phyloP scores from a whole-genome alignment of 148 eudicot genomes.

The Heliamphora exappendiculata region DNA sequence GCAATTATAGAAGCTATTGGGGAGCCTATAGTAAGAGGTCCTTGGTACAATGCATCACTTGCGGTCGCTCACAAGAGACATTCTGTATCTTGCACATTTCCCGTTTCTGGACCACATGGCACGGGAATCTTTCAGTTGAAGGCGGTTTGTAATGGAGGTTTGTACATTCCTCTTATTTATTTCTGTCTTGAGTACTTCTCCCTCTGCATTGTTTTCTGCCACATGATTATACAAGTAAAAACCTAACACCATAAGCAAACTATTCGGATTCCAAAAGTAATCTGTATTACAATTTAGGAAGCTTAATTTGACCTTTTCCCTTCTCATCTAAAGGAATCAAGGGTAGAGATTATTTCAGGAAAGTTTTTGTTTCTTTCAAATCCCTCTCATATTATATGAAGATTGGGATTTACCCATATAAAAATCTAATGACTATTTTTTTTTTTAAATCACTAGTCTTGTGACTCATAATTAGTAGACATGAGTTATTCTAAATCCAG shows the following conservation, averaged over 20 bases:
- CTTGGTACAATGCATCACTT: conserved; percentile 93
- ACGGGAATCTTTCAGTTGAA: conserved; percentile 72
- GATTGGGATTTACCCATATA: too few relatives aligned
- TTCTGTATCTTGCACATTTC: conserved; percentile 89
- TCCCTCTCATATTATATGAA: too few relatives aligned
- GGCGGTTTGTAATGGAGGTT: conserved; percentile 80
- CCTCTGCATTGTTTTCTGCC: neutral
- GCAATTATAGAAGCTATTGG: conserved; percentile 63
- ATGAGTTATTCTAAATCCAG: too few relatives aligned
- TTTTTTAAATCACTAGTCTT: too few relatives aligned
- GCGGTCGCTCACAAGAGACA: conserved; percentile 74
- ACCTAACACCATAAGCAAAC: neutral
- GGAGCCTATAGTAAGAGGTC: conserved; percentile 81
- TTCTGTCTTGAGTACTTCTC: neutral
- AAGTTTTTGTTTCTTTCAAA: too few relatives aligned
- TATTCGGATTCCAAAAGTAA: neutral
- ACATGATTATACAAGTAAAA: neutral
- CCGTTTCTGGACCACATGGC: conserved; percentile 91
- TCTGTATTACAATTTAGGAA: too few relatives aligned
- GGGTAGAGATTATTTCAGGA: too few relatives aligned
- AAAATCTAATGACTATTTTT: too few relatives aligned
- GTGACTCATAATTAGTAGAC: too few relatives aligned
- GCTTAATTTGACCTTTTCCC: too few relatives aligned
- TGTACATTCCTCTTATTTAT: conserved; percentile 7
- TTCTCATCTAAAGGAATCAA: too few relatives aligned